Base-by-base conservation (phyloP, 352 stramenopile species). In the Globisporangium lucens region DNA sequence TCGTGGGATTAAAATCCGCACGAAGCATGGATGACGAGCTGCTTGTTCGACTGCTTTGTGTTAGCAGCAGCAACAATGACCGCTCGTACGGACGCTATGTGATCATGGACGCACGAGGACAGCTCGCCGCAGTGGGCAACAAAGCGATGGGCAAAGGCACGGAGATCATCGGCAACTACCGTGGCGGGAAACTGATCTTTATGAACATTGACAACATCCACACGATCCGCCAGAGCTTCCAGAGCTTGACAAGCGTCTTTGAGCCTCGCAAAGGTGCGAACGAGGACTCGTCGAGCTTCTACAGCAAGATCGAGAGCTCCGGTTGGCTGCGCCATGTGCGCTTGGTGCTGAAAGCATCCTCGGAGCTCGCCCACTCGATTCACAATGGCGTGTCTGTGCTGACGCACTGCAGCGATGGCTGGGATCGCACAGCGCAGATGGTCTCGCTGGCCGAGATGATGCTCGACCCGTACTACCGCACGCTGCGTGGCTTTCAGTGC, bases 181-280 rank as follows among this genome's bases (percentile, higher is more conserved):
- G 84, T 12, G 90, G 95, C 5, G 81, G 88, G 10, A 98, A 97
- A 10, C 80, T 99, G 27, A 84, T 94, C 24, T 99, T 99, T 77
- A 97, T 98, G 86, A 98, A 98, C 62, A 98, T 99, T 74, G 95
- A 97, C 20, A 99, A 99, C 75, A 99, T 99, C 70, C 97, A 99
- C 79, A 78, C 90, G 9, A 96, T 99, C 41, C 93, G 98, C 7
- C 90, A 99, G 72, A 93, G 90, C 8, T 92, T 99, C 36, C 75
- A 95, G 69, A 93, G 91, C 61, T 58, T 99, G 4, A 85, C 81
- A 22, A 68, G 80, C 22, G 73, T 89, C 33, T 92, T 95, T 72
- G 83, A 95, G 56, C 82, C 98, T 8, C 80, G 78, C 9, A 89
- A 84, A 65, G 82, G 74, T 36, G 66, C 66, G 12, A 91, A 86